Base-by-base conservation (phyloP, 75 land plant genomes). In the Sequoiadendron giganteum region DNA sequence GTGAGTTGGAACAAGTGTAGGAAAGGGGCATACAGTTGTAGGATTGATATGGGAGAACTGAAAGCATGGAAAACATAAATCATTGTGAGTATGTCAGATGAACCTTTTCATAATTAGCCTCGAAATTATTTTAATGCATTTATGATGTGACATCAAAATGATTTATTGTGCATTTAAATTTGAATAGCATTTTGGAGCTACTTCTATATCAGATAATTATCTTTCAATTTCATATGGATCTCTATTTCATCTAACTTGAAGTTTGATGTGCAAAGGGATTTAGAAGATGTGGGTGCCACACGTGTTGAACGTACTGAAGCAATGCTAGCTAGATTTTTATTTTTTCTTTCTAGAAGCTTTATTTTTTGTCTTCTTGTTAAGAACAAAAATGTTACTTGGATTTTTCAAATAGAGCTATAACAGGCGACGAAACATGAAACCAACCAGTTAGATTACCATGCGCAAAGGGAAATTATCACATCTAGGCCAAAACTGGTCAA, bases 31-130 rank as follows among this genome's bases (percentile, higher is more conserved):
- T 87, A 98, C 99, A 49, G 93, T 98, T 87, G 99, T 97, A 39
- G 99, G 99, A 61, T 90, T 98, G 83, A 95, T 98, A 76, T 97
- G 97, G 98, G 99, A 98, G 88, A 96, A 97, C 88, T 98, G 99
- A 98, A 93, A 95, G 38, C 97, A 93, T 91, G 93, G 95, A 83
- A 93, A 95, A 85, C 90, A 85, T 65, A 97, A 95, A 87, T 92
- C 99, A 86, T 79, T 97, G 99, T 97, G 89, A 90, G 96, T 89
- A 52, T 34, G 48, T 77, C 14, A 40, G 19, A 87, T 87, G 34
- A 32, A 77, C 38, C 0, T 8, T 18, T 65, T 83, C 10, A 3
- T 88, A 43, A 19, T 70, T 28, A n/a, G 58, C 83, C 82, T 88
- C 39, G 28, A 36, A 48, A 36, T 49, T 70, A 56, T 19, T 54